Percentiles rank a stretch among this genome's conserved stretches.
These are phyloP conservation scores for Tetrapisispora nanseiensis DNA, from an alignment of 805 yeast species.

Conservation along the genomic window DNA sequence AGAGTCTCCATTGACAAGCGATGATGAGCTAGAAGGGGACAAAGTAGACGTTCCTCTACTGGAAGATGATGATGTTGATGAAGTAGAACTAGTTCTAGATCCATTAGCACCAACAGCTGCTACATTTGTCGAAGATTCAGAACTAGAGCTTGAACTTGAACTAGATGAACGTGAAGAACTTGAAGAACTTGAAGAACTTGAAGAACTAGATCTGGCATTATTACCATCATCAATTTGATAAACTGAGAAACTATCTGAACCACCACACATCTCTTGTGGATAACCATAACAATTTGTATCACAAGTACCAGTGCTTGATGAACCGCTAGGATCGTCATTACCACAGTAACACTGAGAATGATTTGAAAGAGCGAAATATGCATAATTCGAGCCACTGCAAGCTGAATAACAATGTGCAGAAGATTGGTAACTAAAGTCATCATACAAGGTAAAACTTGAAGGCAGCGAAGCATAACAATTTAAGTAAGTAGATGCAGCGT, in stretches of 20 bases:
- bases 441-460: slow-evolving; percentile 17
- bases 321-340: slow-evolving; percentile 14
- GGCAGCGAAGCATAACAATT: slow-evolving; percentile 26
- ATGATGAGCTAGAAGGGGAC: not conserved
- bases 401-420: slow-evolving; percentile 16
- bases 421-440: slow-evolving; percentile 22
- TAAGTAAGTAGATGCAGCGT: slow-evolving; percentile 11
- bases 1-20: too few species aligned
- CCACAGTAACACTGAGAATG: slow-evolving; percentile 29
- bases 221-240: slow-evolving; percentile 27
- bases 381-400: slow-evolving; percentile 15
- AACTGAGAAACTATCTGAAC: slow-evolving; percentile 39
- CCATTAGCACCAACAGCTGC: not conserved
- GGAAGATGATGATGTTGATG: too few species aligned
- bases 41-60: not conserved
- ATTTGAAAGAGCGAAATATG: slow-evolving; percentile 25
- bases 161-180: not conserved
- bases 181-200: slow-evolving; percentile 5
- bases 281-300: slow-evolving; percentile 46
- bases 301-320: slow-evolving; percentile 15
- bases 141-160: not conserved
- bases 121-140: slow-evolving; percentile 11
- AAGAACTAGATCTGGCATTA: slow-evolving; percentile 4
- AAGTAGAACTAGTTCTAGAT: too few species aligned
- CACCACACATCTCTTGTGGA: slow-evolving; percentile 53